Evolutionary conservation across 371 early-diverging fungal genomes (phyloP), one percentile per base, ranked within the genome.

Genomic region (Mortierella sp.): DNA sequence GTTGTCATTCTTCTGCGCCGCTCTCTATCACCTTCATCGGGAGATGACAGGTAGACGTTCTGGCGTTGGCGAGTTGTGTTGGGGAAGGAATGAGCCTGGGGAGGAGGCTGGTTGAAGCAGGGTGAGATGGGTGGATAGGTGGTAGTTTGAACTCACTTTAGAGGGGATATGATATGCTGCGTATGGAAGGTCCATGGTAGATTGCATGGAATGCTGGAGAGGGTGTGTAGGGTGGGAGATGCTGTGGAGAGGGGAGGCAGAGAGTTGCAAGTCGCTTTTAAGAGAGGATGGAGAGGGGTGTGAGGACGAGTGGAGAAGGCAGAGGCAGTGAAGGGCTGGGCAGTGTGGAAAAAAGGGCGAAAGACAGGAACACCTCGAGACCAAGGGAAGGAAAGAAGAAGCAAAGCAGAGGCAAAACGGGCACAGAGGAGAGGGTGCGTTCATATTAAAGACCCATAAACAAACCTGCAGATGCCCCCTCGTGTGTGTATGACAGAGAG

Each of bases 111-210:
- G 52, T 21, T 59, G 60, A 16, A 44, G 43, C 22, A 44, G 2
- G 37, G 53, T 54, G 10, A 39, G 52, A 28, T 37, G 39, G 27
- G 24, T 25, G 21, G 61, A n/a, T n/a, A n/a, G n/a, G n/a, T n/a
- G n/a, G n/a, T n/a, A 47, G 25, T 61, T 60, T 46, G 54, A 53
- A 60, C 29, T 60, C 48, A 39, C 16, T 54, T 54, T 61, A 21
- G 62, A 28, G 8, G 61, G 46, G 25, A 22, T 14, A 40, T 44
- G 24, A 37, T 51, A 53, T 8, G 61, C 43, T 2, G 41, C 9
- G 43, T 53, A 51, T 13, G 61, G 51, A 34, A 52, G 27, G 53
- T 53, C 47, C 25, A 31, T 9, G n/a, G 45, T 31, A 13, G 34
- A 58, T 50, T 47, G 40, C 50, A 41, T 50, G n/a, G n/a, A n/a